A percentile compares a stretch with the other conserved stretches of the same genome.
phyloP scores from a whole-genome alignment of 208 protist genomes.

The Porcisia hertigi region DNA sequence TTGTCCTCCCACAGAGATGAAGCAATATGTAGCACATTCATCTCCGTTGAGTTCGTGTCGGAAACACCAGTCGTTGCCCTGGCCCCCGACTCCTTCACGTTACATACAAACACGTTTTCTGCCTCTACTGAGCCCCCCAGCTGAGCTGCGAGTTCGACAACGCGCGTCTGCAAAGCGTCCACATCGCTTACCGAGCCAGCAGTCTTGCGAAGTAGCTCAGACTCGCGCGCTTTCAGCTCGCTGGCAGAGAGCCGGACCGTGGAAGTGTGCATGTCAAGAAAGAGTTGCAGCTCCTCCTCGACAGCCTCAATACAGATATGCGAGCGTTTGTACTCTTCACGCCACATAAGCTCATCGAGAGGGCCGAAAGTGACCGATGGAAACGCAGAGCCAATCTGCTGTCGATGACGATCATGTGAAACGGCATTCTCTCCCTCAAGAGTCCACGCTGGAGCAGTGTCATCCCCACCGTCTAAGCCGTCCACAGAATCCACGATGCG shows the following conservation, averaged over 20 bases:
- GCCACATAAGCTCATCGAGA: slow-evolving; percentile 12
- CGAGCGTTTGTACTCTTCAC: slow-evolving; percentile 8
- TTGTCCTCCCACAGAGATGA: slow-evolving; percentile 5
- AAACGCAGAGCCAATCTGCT: neutral
- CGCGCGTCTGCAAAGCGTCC: slow-evolving; percentile 17
- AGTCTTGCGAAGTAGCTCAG: slow-evolving; percentile 7
- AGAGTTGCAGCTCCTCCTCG: slow-evolving; percentile 9
- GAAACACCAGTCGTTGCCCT: neutral
- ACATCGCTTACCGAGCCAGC: slow-evolving; percentile 3
- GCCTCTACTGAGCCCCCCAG: neutral
- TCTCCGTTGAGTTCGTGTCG: neutral
- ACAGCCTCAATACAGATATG: slow-evolving; percentile 12
- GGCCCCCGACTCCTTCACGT: neutral
- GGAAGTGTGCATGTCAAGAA: neutral
- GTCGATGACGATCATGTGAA: neutral
- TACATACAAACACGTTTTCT: neutral
- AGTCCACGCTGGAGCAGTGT: neutral
- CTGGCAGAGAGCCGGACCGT: slow-evolving; percentile 7
- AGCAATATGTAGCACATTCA: neutral
- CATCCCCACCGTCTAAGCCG: slow-evolving; percentile 6
- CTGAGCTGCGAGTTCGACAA: slow-evolving; percentile 11
- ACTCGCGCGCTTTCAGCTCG: slow-evolving; percentile 8
- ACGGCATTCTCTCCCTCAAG: slow-evolving; percentile 11
- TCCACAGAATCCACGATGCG: slow-evolving; percentile 17
- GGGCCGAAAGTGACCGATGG: neutral